phyloP scores from a whole-genome alignment of 257 asterid species.

The Eustoma russellianum region DNA sequence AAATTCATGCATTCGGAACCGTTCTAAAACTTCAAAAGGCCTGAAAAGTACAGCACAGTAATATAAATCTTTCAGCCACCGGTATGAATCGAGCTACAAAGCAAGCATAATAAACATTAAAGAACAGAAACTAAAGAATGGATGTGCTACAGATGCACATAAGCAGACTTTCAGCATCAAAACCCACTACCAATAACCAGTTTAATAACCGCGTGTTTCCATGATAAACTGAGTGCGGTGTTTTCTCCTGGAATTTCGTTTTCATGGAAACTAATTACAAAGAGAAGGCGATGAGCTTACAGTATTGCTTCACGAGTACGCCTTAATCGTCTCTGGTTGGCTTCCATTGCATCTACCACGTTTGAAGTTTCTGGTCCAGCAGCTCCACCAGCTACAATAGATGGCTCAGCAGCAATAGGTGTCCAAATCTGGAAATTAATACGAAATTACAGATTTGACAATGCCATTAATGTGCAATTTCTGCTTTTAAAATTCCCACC shows the following conservation, averaged over 20 bases:
- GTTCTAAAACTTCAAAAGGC: conserved; percentile 91
- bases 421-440: conserved; percentile 68
- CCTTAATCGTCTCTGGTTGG: conserved; percentile 62
- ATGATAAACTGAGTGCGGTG: too few species aligned
- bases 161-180: too few species aligned
- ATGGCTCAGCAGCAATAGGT: conserved; percentile 67
- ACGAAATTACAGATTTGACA: conserved; percentile 4
- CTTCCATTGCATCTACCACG: conserved; percentile 68
- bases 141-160: neutral
- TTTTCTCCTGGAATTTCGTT: too few species aligned
- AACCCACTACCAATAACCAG: too few species aligned
- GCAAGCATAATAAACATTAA: neutral
- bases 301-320: conserved; percentile 57
- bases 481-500: conserved; percentile 33
- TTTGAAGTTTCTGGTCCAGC: conserved; percentile 64
- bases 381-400: conserved; percentile 62
- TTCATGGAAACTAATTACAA: too few species aligned
- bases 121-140: neutral
- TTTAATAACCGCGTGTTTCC: too few species aligned
- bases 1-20: conserved; percentile 77
- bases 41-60: conserved; percentile 22
- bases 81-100: neutral
- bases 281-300: conserved; percentile 27
- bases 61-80: neutral
- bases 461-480: conserved; percentile 4